These are phyloP conservation scores for Aristolochia fimbriata DNA, from an alignment of 164 flowering plant species.

Conservation along the genomic window DNA sequence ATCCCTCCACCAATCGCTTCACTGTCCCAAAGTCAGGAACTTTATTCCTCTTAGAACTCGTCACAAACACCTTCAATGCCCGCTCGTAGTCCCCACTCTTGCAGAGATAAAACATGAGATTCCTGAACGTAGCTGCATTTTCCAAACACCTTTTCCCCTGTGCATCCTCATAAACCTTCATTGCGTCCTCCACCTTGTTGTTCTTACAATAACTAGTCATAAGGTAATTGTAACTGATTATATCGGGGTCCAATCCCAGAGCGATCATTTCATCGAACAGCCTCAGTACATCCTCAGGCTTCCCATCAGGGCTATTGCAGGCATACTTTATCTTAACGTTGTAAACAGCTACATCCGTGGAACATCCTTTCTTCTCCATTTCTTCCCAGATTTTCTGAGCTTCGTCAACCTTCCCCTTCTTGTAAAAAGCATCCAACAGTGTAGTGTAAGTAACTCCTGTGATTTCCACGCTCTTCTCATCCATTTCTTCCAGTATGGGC, in stretches of 20 bases:
- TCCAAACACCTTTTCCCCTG: slow-evolving; percentile 37
- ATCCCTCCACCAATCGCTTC: slow-evolving; percentile 11
- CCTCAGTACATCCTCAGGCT: slow-evolving; percentile 35
- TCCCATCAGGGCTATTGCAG: slow-evolving; percentile 15
- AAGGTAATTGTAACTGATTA: slow-evolving; percentile 48
- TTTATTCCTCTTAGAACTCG: slow-evolving; percentile 45
- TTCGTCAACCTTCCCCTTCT: slow-evolving; percentile 34
- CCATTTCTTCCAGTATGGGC: slow-evolving; percentile 41
- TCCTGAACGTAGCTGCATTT: slow-evolving; percentile 66
- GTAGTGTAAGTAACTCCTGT: slow-evolving; percentile 46
- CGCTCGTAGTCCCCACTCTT: slow-evolving; percentile 29
- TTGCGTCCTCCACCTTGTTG: slow-evolving; percentile 55
- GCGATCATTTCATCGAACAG: slow-evolving; percentile 56
- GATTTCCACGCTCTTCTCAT: slow-evolving; percentile 37
- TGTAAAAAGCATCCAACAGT: slow-evolving; percentile 40
- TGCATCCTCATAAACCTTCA: slow-evolving; percentile 47
- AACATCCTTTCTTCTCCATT: slow-evolving; percentile 42
- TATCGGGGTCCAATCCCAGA: slow-evolving; percentile 49
- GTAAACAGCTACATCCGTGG: slow-evolving; percentile 47
- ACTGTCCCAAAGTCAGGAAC: slow-evolving; percentile 51
- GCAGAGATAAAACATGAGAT: slow-evolving; percentile 37
- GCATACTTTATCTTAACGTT: slow-evolving; percentile 49
- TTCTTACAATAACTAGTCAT: slow-evolving; percentile 44
- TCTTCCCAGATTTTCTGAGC: slow-evolving; percentile 59
- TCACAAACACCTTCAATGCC: slow-evolving; percentile 8